Evolutionary conservation across 2,329 filamentous ascomycete genomes (phyloP), one percentile per base, ranked within the genome.

Genomic region (Hymenoscyphus occultus): DNA sequence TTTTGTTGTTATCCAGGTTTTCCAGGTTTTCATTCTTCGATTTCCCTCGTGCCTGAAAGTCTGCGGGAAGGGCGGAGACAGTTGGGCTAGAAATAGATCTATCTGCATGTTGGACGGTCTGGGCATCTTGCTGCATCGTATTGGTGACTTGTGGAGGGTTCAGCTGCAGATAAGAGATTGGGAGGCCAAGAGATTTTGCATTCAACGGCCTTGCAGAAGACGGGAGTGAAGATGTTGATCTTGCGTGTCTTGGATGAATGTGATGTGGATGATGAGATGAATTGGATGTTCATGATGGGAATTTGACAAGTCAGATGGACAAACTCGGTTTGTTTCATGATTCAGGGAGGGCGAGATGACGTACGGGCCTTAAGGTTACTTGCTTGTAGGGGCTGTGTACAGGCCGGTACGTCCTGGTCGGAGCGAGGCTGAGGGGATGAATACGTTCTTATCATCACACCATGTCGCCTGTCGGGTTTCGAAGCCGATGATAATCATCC

Each of bases 51-150:
- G 45, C 19, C 19, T 54, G 19, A 13, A 54, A 12, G n/a, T 54
- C 7, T 14, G 4, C 48, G 12, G 10, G 19, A 13, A 19, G 48
- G 48, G 48, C 48, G 48, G 48, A 54, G 48, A 22, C 48, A 28
- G 48, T 22, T 54, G 22, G 48, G 48, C 48, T 28, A 22, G 48
- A 54, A 54, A 54, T 54, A 54, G 48, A 54, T 54, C 48, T 54
- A 31, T 54, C 48, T 54, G 48, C 48, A 54, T 16, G 45, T 51
- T 51, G 48, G 19, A 19, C 9, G 22, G 19, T 12, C 19, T 54
- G 48, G 48, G 48, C 48, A 28, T 35, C 35, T 35, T 35, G 35
- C 35, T 35, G 48, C 48, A 22, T 54, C 48, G 19, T 10, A 28
- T 54, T 28, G 19, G 19, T 28, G 10, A 28, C 7, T 45, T n/a